Evolutionary conservation across 1,139 yeast species (phyloP).

Genomic region (Scheffersomyces titani): DNA sequence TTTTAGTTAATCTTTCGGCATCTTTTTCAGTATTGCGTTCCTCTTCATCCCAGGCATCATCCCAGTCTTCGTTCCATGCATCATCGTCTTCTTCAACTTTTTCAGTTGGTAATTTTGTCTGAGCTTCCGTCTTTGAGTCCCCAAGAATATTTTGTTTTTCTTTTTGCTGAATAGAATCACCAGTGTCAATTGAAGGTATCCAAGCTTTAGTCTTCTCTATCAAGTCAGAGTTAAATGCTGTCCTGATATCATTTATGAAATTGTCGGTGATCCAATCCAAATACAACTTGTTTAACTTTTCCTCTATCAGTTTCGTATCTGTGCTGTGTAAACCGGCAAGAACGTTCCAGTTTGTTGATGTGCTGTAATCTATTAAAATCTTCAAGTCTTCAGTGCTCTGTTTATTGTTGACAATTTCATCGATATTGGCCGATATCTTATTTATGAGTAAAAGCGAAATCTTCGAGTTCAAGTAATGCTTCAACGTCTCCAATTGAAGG

Average conservation of each 20-base stretch:
- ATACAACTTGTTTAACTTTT: constrained; percentile 26
- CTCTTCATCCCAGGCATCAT: constrained; percentile 18
- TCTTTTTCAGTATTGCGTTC: neutral
- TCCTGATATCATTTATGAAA: constrained; percentile 14
- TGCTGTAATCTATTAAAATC: constrained; percentile 23
- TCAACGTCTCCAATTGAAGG: constrained; percentile 23
- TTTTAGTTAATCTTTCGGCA: neutral
- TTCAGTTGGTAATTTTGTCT: neutral
- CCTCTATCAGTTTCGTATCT: constrained; percentile 8
- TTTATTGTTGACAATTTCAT: constrained; percentile 22
- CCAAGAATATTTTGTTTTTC: constrained; percentile 1
- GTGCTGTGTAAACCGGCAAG: constrained; percentile 20
- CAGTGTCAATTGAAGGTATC: neutral
- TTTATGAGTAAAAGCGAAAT: constrained; percentile 32
- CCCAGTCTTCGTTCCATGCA: constrained; percentile 21
- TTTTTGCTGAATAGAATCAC: neutral
- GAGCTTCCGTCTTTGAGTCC: neutral
- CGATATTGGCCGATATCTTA: constrained; percentile 31
- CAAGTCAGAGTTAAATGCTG: constrained; percentile 11
- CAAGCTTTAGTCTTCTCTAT: constrained; percentile 5
- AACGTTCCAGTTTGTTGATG: constrained; percentile 31
- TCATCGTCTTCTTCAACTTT: constrained; percentile 11
- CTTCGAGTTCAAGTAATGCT: constrained; percentile 29
- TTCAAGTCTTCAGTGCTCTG: constrained; percentile 19
- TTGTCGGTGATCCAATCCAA: constrained; percentile 31